These are phyloP conservation scores for Penicillium salamii DNA, from an alignment of 495 filamentous ascomycete species.

Conservation along the genomic window DNA sequence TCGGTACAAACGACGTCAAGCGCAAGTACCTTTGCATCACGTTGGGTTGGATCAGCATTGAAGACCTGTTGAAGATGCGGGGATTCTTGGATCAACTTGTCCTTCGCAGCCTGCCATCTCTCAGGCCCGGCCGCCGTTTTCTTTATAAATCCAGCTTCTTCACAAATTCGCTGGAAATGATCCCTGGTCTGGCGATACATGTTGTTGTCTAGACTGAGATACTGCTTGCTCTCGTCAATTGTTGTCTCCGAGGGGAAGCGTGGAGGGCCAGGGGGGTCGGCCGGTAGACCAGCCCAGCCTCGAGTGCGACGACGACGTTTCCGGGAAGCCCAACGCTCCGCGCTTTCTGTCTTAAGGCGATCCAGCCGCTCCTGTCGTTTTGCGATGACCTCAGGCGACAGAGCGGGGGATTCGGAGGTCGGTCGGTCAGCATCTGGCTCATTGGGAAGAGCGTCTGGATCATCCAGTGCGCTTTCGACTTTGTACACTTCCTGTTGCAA, in stretches of 20 bases:
- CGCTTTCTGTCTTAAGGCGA: constrained; percentile 59
- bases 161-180: constrained; percentile 68
- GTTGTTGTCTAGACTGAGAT: constrained; percentile 59
- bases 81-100: constrained; percentile 62
- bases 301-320: constrained; percentile 72
- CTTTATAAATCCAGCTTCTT: constrained; percentile 61
- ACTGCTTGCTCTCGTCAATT: constrained; percentile 72
- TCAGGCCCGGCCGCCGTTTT: constrained; percentile 72
- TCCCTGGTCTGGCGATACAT: constrained; percentile 62
- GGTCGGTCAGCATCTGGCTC: constrained; percentile 17
- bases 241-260: constrained; percentile 81
- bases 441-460: constrained; percentile 15
- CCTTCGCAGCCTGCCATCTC: constrained; percentile 69
- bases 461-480: constrained; percentile 27
- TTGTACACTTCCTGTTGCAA: constrained; percentile 45
- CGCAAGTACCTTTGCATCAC: constrained; percentile 58
- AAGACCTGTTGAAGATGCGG: constrained; percentile 67
- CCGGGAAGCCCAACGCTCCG: constrained; percentile 58
- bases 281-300: constrained; percentile 67
- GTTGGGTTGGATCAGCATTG: constrained; percentile 43
- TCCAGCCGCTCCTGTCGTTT: constrained; percentile 56
- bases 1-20: constrained; percentile 79
- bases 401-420: constrained; percentile 28
- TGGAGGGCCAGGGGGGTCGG: constrained; percentile 71
- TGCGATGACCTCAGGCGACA: constrained; percentile 51